Evolutionary conservation across 2,329 filamentous ascomycete species (phyloP).

Genomic region (Aureobasidium namibiae): DNA sequence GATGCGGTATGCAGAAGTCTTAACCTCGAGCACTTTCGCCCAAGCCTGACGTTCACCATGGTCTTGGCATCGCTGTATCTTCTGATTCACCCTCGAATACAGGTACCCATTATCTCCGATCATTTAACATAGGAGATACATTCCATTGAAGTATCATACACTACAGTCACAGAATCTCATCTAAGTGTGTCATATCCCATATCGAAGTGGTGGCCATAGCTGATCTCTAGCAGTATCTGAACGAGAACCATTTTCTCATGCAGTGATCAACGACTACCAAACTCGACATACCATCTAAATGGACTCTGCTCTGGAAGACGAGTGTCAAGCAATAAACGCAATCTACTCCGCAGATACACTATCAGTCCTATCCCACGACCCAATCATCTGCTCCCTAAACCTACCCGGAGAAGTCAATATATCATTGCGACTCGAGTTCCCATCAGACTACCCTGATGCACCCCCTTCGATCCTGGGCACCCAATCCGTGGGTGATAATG

Average conservation of each 20-base stretch:
- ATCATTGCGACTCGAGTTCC: constrained; percentile 56
- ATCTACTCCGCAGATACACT: constrained; percentile 70
- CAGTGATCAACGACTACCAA: neutral
- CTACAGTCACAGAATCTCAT: too few relatives aligned
- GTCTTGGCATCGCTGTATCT: neutral
- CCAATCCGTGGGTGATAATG: constrained; percentile 63
- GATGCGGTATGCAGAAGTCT: neutral
- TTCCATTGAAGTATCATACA: neutral
- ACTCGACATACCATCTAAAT: neutral
- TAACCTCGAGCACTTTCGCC: neutral
- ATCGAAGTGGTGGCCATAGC: neutral
- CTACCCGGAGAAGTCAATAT: constrained; percentile 56
- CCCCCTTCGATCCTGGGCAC: constrained; percentile 69
- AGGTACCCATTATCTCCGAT: neutral
- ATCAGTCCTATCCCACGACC: constrained; percentile 11
- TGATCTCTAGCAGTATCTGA: neutral
- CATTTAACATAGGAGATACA: neutral
- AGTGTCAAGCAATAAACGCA: constrained; percentile 73
- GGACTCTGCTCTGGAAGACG: constrained; percentile 49
- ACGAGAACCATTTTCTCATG: neutral
- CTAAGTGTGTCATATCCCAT: neutral
- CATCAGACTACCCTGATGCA: constrained; percentile 62
- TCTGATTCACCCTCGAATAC: neutral
- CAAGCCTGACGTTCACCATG: neutral
- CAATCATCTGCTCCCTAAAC: constrained; percentile 50